phyloP scores from a whole-genome alignment of 1,139 yeast genomes.

The Saccharomyces hybrid region DNA sequence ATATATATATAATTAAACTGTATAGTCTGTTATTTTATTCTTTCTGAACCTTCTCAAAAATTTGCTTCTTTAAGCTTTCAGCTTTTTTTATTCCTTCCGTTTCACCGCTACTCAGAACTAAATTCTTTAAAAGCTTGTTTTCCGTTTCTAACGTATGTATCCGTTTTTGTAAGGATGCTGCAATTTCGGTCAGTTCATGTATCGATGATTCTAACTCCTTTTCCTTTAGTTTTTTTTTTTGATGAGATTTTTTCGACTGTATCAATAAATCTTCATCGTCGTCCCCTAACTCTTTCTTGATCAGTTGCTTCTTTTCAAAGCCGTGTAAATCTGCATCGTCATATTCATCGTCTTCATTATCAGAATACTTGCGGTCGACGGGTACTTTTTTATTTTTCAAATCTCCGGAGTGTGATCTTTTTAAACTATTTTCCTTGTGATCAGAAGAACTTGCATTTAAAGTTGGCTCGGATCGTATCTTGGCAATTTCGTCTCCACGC shows the following conservation, averaged over 20 bases:
- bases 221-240: slow-evolving; percentile 67
- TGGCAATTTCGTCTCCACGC: background rate
- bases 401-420: background rate
- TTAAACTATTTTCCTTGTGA: background rate
- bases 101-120: slow-evolving; percentile 55
- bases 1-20: background rate
- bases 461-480: background rate
- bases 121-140: slow-evolving; percentile 65
- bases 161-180: slow-evolving; percentile 53
- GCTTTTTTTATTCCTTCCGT: slow-evolving; percentile 18
- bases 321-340: background rate
- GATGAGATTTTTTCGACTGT: slow-evolving; percentile 1
- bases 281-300: slow-evolving; percentile 1
- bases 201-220: slow-evolving; percentile 73
- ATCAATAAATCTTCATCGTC: slow-evolving; percentile 1
- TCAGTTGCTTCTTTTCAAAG: background rate
- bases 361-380: background rate
- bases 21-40: background rate
- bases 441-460: background rate
- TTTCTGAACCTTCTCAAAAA: background rate
- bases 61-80: slow-evolving; percentile 6
- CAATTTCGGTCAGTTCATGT: slow-evolving; percentile 53
- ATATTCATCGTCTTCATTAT: background rate
- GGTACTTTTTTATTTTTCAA: background rate
- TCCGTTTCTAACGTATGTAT: slow-evolving; percentile 73